Evolutionary conservation across 2,329 filamentous ascomycete genomes (phyloP).

Genomic region (Pleoardoris graminearum): DNA sequence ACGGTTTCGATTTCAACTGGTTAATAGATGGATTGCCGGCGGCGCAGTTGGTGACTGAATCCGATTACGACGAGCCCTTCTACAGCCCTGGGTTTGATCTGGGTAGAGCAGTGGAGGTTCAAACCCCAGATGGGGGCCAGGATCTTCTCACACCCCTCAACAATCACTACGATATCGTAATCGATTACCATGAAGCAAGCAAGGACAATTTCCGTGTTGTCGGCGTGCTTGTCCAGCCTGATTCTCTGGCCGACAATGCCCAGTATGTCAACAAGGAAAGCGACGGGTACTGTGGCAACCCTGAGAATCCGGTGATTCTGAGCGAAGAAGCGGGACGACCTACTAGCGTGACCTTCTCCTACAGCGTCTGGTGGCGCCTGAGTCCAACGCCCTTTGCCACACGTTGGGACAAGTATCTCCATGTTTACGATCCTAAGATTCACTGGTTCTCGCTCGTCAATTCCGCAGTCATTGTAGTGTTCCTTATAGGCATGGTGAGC

Average conservation of each 20-base stretch:
- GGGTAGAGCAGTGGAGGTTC: constrained; percentile 50
- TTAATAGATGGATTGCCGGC: constrained; percentile 92
- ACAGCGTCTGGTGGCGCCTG: constrained; percentile 86
- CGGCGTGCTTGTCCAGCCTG: constrained; percentile 84
- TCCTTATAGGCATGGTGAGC: constrained; percentile 86
- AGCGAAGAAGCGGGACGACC: constrained; percentile 58
- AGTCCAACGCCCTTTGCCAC: constrained; percentile 92
- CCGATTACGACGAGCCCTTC: constrained; percentile 74
- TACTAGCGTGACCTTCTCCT: constrained; percentile 80
- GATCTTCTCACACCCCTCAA: constrained; percentile 65
- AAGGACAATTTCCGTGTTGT: constrained; percentile 81
- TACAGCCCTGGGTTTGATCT: constrained; percentile 91
- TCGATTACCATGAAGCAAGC: constrained; percentile 86
- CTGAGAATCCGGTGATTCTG: constrained; percentile 65
- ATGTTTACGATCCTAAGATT: constrained; percentile 96
- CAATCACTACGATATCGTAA: constrained; percentile 92
- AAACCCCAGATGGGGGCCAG: constrained; percentile 49
- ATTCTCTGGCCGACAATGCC: constrained; percentile 64
- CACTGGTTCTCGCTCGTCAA: constrained; percentile 99
- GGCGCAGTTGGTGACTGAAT: constrained; percentile 78
- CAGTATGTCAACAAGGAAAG: constrained; percentile 54
- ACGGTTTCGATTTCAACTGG: constrained; percentile 94
- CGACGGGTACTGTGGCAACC: constrained; percentile 66
- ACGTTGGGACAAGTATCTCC: constrained; percentile 97
- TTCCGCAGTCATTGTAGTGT: constrained; percentile 90